Base-by-base conservation (phyloP, 2,329 filamentous ascomycete species). In the Neonectria coccinea region DNA sequence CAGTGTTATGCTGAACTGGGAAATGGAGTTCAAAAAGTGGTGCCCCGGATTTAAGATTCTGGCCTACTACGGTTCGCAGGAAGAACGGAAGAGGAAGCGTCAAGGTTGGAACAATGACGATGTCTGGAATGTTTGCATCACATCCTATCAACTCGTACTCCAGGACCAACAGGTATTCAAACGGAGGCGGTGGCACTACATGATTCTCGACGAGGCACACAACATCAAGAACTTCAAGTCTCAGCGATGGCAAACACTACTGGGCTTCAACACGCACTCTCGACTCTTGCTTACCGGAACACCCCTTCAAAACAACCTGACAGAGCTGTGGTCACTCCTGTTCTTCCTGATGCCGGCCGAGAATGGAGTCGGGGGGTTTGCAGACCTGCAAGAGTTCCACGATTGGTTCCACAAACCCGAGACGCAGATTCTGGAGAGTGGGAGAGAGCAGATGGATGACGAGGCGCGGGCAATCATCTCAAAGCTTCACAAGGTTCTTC, bases 161-260 rank as follows among this genome's bases (percentile, higher is more conserved):
- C 93, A 97, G 76, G 97, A 99, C 75, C 91, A 96, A 68, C 91
- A 95, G 71, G 93, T 97, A 1, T 97, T 99, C 81, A 96, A 97
- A 77, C 89, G 94, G 67, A 89, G 95, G 36, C 88, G 89, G 57
- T 99, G 97, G 97, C 94, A 98, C 76, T 99, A 98, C 79, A 93
- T 99, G 88, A 94, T 99, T 68, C 87, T 99, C 1, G 96, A 99
- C 72, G 96, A 99, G 81, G 96, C 97, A 0, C 96, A 99, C 82
- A 98, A 99, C 80, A 99, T 99, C 85, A 98, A 99, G 76, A 99
- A 99, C 79, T 99, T 98, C 84, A 94, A 97, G 75, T 97, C 95
- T 2, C 94, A 97, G 78, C 86, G 95, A 68, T 99, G 96, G 94
- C 96, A 98, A 78, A 95, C 94, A 0, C 86, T 99, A 68, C 88